Base-by-base conservation (phyloP, 306 rosid species). In the Pterocarpus macrocarpus region DNA sequence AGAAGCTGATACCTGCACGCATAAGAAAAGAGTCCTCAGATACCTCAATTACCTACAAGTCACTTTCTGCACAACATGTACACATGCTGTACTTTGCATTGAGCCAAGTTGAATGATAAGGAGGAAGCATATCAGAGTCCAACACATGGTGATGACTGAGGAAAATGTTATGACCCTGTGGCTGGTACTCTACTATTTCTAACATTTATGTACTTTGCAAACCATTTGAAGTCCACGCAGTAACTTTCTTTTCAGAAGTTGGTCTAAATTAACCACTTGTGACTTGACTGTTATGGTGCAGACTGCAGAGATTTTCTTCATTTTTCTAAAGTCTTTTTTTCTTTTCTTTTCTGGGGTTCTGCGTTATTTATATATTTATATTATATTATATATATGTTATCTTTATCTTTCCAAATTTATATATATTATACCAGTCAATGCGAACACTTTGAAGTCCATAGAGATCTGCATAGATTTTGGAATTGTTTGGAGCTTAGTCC, bases 1-100 rank as follows among this genome's bases (percentile, higher is more conserved):
- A 1, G 99, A 89, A 11, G 99, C 99, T 69, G 99, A 86, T 72
- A 90, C 99, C 99, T 95, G 85, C 86, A 79, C 64, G 53, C 28
- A 10, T 8, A 8, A 43, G 6, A 69, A 58, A 67, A 33, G 57
- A 57, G 33, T 82, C 84, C 76, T 76, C 61, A 43, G 28, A 22
- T 22, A 45, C 64, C 64, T 47, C 22, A 44, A 9, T 16, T 36
- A 36, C 77, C 35, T 71, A 35, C 34, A 62, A 71, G 35, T 16
- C 77, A 53, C 11, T 55, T 71, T 45, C 47, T 75, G 71, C 50
- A 47, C 15, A 16, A 53, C 9, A 9, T 5, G 2, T 57, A 73
- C 4, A 47, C 22, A 76, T 69, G 45, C 34, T 82, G 79, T 72
- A 75, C 68, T 75, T 75, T 75, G 57, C 61, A 82, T 59, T 62